Percentiles rank a stretch among this genome's conserved stretches.
These are phyloP conservation scores for Rhodosporidiobolus odoratus DNA, from an alignment of 768 basidiomycete species.

Conservation along the genomic window DNA sequence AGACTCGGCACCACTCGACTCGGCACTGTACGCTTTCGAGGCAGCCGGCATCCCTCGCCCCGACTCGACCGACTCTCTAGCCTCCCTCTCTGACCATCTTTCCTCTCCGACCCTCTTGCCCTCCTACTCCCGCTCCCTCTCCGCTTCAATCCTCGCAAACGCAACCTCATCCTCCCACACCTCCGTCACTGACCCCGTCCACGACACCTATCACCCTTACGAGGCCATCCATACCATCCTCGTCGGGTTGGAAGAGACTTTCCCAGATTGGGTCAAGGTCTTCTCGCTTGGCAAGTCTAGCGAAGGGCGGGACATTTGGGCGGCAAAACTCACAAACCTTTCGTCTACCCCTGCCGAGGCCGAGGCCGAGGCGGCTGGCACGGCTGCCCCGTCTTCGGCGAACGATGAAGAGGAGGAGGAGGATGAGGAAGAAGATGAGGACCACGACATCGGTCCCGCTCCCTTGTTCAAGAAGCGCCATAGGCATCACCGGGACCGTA, in stretches of 20 bases:
- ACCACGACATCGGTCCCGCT: not conserved
- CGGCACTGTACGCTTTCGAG: not conserved
- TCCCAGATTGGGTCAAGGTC: constrained; percentile 54
- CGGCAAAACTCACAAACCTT: constrained; percentile 51
- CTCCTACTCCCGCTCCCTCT: not conserved
- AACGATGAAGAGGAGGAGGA: constrained; percentile 23
- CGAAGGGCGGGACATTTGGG: constrained; percentile 59
- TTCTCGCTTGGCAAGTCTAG: constrained; percentile 56
- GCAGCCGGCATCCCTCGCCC: not conserved
- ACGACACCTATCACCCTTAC: constrained; percentile 56
- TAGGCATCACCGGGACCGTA: constrained; percentile 41
- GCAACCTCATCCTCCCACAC: not conserved
- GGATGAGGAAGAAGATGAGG: constrained; percentile 37
- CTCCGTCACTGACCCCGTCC: constrained; percentile 38
- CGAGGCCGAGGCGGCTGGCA: too few species aligned
- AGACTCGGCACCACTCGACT: not conserved
- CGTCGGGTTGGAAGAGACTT: constrained; percentile 50
- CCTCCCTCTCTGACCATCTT: not conserved
- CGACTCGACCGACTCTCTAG: not conserved
- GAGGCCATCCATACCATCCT: constrained; percentile 57
- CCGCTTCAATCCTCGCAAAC: constrained; percentile 8
- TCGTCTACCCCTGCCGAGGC: constrained; percentile 41
- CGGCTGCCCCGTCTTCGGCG: constrained; percentile 19
- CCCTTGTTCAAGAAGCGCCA: constrained; percentile 16
- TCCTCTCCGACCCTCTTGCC: not conserved